These are phyloP conservation scores for Xanthoconium purpureum DNA, from an alignment of 768 basidiomycete species.

Conservation along the genomic window DNA sequence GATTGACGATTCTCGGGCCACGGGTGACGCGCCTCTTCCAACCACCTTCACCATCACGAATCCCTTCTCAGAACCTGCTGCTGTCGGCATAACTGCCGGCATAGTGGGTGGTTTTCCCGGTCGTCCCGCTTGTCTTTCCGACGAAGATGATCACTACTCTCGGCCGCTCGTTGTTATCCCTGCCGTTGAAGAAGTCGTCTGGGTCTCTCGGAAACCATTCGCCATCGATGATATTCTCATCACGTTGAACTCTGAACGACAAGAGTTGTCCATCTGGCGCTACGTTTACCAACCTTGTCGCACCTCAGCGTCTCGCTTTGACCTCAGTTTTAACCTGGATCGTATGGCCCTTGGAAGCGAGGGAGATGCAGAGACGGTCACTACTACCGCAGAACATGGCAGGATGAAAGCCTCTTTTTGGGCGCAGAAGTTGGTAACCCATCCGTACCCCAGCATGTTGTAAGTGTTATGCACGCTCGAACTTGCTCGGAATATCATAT, in stretches of 20 bases:
- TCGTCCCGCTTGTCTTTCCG: constrained; percentile 40
- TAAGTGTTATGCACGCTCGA: constrained; percentile 34
- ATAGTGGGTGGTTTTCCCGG: constrained; percentile 46
- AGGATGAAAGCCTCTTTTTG: constrained; percentile 72
- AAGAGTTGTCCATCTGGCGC: constrained; percentile 64
- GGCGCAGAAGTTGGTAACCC: constrained; percentile 59
- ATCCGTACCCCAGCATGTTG: constrained; percentile 48
- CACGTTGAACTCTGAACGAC: constrained; percentile 54
- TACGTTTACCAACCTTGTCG: constrained; percentile 55
- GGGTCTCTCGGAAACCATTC: constrained; percentile 48
- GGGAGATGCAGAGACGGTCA: constrained; percentile 41
- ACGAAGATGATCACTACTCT: constrained; percentile 52
- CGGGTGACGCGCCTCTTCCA: constrained; percentile 68
- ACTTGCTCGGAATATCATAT: constrained; percentile 1
- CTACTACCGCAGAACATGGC: constrained; percentile 51
- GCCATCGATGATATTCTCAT: constrained; percentile 49
- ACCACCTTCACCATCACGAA: constrained; percentile 78
- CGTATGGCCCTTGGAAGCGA: constrained; percentile 61
- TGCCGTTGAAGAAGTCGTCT: constrained; percentile 63
- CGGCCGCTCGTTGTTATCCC: constrained; percentile 55
- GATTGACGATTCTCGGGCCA: constrained; percentile 59
- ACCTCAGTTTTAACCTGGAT: constrained; percentile 60
- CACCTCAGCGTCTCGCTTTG: constrained; percentile 50
- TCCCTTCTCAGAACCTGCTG: constrained; percentile 70
- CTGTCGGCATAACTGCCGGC: constrained; percentile 64